These are phyloP conservation scores for Ramalina intermedia DNA, from an alignment of 495 filamentous ascomycete genomes.

Conservation along the genomic window DNA sequence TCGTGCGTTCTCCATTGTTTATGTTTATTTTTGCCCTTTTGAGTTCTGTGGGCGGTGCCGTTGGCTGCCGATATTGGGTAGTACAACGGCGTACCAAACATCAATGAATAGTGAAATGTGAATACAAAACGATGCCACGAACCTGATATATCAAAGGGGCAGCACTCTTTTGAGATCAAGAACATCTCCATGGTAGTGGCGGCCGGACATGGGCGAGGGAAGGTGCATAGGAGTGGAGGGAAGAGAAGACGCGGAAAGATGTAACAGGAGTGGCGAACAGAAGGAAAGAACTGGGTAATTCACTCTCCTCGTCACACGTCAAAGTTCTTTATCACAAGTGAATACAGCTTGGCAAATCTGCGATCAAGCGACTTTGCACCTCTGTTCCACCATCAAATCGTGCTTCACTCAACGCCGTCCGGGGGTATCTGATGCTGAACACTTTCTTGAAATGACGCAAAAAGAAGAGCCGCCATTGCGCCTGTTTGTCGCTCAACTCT, in stretches of 20 bases:
- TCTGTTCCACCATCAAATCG: background rate
- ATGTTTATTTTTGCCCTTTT: background rate
- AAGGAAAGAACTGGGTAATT: background rate
- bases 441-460: background rate
- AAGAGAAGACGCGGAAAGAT: too few relatives aligned
- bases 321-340: background rate
- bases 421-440: slow-evolving; percentile 1
- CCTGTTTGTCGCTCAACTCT: slow-evolving; percentile 2
- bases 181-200: too few relatives aligned
- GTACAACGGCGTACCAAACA: background rate
- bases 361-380: background rate
- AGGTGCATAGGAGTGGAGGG: too few relatives aligned
- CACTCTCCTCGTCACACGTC: background rate
- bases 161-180: background rate
- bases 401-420: background rate
- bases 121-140: background rate
- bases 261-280: too few relatives aligned
- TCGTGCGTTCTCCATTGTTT: background rate
- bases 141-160: too few relatives aligned
- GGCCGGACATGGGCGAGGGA: too few relatives aligned
- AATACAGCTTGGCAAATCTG: background rate
- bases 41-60: background rate
- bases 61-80: background rate
- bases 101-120: background rate
- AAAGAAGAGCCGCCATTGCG: background rate